These are phyloP conservation scores for Fusarium citri DNA, from an alignment of 2,329 filamentous ascomycete species.

Conservation along the genomic window DNA sequence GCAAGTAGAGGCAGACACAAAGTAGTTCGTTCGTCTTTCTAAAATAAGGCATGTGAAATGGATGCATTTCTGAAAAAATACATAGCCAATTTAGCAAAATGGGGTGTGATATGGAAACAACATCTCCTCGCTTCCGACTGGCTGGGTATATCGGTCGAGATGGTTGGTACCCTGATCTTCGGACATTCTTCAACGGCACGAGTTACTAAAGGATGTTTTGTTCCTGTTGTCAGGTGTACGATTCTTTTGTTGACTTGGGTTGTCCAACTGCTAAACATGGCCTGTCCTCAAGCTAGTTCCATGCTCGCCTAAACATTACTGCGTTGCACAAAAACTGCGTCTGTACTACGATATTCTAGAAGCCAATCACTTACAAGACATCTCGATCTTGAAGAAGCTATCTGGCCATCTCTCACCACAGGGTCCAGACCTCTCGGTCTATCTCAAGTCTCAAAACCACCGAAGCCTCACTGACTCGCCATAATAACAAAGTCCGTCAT, in stretches of 20 bases:
- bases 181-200: not conserved
- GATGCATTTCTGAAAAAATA: constrained; percentile 23
- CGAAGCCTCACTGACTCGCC: constrained; percentile 14
- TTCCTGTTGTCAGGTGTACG: not conserved
- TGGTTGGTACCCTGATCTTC: constrained; percentile 2
- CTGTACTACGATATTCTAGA: not conserved
- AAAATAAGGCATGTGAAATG: constrained; percentile 4
- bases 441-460: not conserved
- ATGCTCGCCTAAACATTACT: not conserved
- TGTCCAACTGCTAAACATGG: not conserved
- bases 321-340: not conserved
- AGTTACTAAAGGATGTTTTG: not conserved
- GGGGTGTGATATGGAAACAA: constrained; percentile 13
- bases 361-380: not conserved
- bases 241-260: not conserved
- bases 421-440: not conserved
- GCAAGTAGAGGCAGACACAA: constrained; percentile 16
- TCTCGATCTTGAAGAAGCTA: not conserved
- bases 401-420: not conserved
- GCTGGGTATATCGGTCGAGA: not conserved
- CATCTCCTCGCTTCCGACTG: constrained; percentile 24
- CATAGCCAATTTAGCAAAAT: constrained; percentile 13
- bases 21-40: constrained; percentile 7
- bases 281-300: not conserved
- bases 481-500: not conserved